Conservation (phyloP, 2,329 filamentous ascomycete species). For the Verticillium tricorpus region DNA sequence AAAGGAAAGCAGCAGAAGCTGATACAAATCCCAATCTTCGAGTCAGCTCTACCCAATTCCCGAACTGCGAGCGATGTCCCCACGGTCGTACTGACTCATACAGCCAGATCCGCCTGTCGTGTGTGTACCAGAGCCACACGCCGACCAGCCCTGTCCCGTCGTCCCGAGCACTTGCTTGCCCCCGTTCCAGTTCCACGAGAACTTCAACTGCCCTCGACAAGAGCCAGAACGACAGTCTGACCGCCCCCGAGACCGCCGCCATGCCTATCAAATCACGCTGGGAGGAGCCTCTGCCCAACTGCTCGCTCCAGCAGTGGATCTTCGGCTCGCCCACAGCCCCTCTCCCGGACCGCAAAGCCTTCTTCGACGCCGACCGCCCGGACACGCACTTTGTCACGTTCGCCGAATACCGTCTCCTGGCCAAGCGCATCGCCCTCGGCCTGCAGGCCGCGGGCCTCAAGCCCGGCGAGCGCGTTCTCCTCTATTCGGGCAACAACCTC, state of each 20-base stretch:
- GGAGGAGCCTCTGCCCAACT: constrained; percentile 35
- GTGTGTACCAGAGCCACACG: too few relatives aligned
- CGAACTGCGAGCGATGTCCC: neutral
- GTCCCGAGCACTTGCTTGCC: neutral
- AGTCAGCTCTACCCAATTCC: neutral
- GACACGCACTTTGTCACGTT: constrained; percentile 63
- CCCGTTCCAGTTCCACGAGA: neutral
- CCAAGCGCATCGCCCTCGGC: constrained; percentile 68
- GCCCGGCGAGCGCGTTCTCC: constrained; percentile 64
- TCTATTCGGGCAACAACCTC: constrained; percentile 70
- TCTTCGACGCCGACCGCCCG: constrained; percentile 63
- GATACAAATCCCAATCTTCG: neutral
- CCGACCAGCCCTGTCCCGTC: neutral
- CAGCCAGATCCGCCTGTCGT: neutral
- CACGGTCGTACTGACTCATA: neutral
- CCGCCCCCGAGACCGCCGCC: neutral
- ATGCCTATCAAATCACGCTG: constrained; percentile 48
- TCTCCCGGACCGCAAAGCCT: constrained; percentile 39
- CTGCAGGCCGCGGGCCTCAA: constrained; percentile 57
- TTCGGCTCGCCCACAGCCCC: constrained; percentile 43
- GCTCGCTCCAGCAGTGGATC: constrained; percentile 52
- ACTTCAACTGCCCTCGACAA: neutral
- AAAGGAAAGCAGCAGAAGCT: neutral
- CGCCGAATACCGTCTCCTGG: constrained; percentile 61
- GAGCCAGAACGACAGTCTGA: neutral